These are phyloP conservation scores for Vigna angularis DNA, from an alignment of 306 rosid species.

Conservation along the genomic window DNA sequence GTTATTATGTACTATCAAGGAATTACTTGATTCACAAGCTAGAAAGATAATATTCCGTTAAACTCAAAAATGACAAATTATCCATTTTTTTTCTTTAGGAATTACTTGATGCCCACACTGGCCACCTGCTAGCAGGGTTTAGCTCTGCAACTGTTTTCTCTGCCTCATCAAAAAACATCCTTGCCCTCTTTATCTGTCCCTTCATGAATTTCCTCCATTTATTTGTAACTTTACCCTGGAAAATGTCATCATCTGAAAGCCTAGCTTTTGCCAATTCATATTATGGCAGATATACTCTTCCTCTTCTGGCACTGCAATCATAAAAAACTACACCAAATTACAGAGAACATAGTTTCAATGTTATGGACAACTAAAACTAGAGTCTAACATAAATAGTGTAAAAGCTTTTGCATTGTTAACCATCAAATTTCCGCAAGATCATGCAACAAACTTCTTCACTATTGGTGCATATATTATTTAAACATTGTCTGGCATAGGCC, in stretches of 20 bases:
- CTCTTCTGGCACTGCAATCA: constrained; percentile 78
- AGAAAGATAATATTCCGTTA: neutral
- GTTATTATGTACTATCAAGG: constrained; percentile 18
- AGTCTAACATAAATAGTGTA: neutral
- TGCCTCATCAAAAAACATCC: constrained; percentile 91
- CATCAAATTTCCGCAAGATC: too few species aligned
- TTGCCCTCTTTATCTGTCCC: constrained; percentile 84
- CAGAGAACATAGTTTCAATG: constrained; percentile 10
- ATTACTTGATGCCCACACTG: constrained; percentile 74
- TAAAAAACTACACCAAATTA: neutral
- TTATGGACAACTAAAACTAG: neutral
- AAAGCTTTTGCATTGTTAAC: too few species aligned
- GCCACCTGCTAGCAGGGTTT: constrained; percentile 87
- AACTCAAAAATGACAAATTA: neutral
- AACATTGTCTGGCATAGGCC: neutral
- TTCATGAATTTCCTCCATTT: constrained; percentile 91
- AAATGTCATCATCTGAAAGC: constrained; percentile 81
- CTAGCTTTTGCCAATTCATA: constrained; percentile 86
- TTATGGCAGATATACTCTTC: constrained; percentile 93
- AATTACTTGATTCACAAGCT: constrained; percentile 15
- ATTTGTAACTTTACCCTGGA: constrained; percentile 68
- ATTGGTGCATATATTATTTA: too few species aligned
- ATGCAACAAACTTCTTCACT: too few species aligned
- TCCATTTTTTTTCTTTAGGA: neutral
- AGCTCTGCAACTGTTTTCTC: constrained; percentile 83